These are phyloP conservation scores for Boletus sensibilis DNA, from an alignment of 768 basidiomycete species.

Conservation along the genomic window DNA sequence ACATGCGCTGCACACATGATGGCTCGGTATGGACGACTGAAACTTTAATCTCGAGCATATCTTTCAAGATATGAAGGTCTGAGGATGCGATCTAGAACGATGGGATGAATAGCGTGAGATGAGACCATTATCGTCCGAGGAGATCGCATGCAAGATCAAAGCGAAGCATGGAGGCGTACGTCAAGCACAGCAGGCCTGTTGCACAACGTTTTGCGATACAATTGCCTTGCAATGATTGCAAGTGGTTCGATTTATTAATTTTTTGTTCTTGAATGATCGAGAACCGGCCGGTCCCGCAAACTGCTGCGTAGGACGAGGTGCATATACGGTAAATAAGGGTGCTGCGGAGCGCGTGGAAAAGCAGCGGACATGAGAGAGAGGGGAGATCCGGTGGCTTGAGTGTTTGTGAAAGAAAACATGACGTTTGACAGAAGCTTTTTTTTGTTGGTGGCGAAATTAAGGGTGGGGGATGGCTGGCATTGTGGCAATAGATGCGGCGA, in stretches of 20 bases:
- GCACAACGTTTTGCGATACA: constrained; percentile 1
- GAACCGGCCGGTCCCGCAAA: constrained; percentile 23
- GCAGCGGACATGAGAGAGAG: constrained; percentile 9
- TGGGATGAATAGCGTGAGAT: constrained; percentile 5
- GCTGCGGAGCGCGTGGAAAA: constrained; percentile 16
- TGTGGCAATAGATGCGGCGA: not conserved
- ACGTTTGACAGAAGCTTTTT: not conserved
- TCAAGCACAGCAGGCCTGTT: constrained; percentile 15
- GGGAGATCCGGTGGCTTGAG: not conserved
- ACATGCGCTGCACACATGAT: constrained; percentile 13
- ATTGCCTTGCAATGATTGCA: not conserved
- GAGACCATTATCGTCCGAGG: constrained; percentile 20
- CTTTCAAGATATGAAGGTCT: constrained; percentile 12
- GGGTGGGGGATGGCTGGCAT: too few relatives aligned
- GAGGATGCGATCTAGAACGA: not conserved
- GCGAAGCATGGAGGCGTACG: constrained; percentile 11
- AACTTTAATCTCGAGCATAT: constrained; percentile 21
- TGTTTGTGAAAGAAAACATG: not conserved
- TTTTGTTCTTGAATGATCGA: constrained; percentile 5
- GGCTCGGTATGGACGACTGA: constrained; percentile 1
- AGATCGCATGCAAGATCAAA: constrained; percentile 12
- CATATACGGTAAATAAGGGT: constrained; percentile 6
- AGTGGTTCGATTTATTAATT: constrained; percentile 7
- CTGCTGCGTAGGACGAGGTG: constrained; percentile 5
- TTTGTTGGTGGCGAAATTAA: not conserved